Conservation (phyloP, 2,329 filamentous ascomycete genomes). For the Ophiobolus disseminans region DNA sequence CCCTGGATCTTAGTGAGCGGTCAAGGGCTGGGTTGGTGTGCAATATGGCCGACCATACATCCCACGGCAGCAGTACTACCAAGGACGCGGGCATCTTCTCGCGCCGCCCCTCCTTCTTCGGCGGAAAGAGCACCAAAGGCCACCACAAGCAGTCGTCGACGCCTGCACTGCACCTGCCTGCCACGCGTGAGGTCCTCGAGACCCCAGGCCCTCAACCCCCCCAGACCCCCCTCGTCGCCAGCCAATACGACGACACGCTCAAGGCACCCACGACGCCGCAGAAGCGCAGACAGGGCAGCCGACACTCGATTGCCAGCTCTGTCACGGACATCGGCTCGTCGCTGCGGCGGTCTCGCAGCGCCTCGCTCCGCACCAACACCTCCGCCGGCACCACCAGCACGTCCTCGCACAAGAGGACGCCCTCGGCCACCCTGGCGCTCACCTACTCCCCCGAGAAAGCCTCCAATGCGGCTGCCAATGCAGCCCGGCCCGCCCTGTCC, state of each 20-base stretch:
- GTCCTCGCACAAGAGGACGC: constrained; percentile 44
- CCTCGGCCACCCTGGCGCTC: constrained; percentile 45
- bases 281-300: constrained; percentile 33
- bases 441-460: constrained; percentile 47
- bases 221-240: constrained; percentile 16
- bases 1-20: too few relatives aligned
- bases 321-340: constrained; percentile 49
- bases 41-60: constrained; percentile 27
- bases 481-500: constrained; percentile 47
- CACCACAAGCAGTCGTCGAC: constrained; percentile 8
- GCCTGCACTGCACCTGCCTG: constrained; percentile 10
- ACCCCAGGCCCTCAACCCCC: constrained; percentile 1
- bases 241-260: constrained; percentile 30
- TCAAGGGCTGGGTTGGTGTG: not conserved
- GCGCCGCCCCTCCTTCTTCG: constrained; percentile 43
- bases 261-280: constrained; percentile 34
- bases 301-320: constrained; percentile 44
- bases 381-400: constrained; percentile 33
- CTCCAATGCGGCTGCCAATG: constrained; percentile 21
- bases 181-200: too few relatives aligned
- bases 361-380: constrained; percentile 51
- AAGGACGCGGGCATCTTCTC: constrained; percentile 45
- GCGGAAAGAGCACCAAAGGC: constrained; percentile 20
- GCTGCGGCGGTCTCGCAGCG: constrained; percentile 48
- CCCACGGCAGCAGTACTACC: too few relatives aligned